phyloP scores from a whole-genome alignment of 495 filamentous ascomycete species.

The Penicillium tannophilum region DNA sequence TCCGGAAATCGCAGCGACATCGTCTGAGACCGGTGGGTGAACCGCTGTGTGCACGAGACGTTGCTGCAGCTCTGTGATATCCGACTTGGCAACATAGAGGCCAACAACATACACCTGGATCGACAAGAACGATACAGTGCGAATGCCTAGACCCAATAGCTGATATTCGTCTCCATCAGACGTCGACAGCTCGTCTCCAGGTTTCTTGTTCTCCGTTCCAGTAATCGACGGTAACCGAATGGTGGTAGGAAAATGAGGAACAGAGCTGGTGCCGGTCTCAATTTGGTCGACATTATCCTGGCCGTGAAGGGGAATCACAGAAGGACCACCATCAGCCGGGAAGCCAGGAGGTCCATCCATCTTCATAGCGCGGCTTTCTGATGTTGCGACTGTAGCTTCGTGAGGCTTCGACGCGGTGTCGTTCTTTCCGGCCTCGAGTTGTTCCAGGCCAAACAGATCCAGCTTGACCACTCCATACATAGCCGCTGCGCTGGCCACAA shows the following conservation, averaged over 20 bases:
- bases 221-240: slow-evolving; percentile 59
- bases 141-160: slow-evolving; percentile 81
- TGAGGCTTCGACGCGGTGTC: background rate
- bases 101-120: slow-evolving; percentile 96
- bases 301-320: slow-evolving; percentile 47
- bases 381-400: background rate
- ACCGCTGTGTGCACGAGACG: slow-evolving; percentile 52
- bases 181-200: slow-evolving; percentile 37
- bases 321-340: slow-evolving; percentile 33
- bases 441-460: slow-evolving; percentile 40
- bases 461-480: slow-evolving; percentile 47
- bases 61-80: slow-evolving; percentile 63
- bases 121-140: slow-evolving; percentile 85
- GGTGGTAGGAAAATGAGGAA: slow-evolving; percentile 78
- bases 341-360: slow-evolving; percentile 47
- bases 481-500: slow-evolving; percentile 35
- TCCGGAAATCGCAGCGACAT: slow-evolving; percentile 45
- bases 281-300: slow-evolving; percentile 68
- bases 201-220: slow-evolving; percentile 39
- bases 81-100: slow-evolving; percentile 78
- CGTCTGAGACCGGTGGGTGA: slow-evolving; percentile 37
- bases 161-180: slow-evolving; percentile 69
- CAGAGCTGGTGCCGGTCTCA: slow-evolving; percentile 76
- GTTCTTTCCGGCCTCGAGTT: slow-evolving; percentile 11
- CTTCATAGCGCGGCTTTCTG: slow-evolving; percentile 27